Evolutionary conservation across 2,329 filamentous ascomycete species (phyloP).

Genomic region (Diplodia intermedia): DNA sequence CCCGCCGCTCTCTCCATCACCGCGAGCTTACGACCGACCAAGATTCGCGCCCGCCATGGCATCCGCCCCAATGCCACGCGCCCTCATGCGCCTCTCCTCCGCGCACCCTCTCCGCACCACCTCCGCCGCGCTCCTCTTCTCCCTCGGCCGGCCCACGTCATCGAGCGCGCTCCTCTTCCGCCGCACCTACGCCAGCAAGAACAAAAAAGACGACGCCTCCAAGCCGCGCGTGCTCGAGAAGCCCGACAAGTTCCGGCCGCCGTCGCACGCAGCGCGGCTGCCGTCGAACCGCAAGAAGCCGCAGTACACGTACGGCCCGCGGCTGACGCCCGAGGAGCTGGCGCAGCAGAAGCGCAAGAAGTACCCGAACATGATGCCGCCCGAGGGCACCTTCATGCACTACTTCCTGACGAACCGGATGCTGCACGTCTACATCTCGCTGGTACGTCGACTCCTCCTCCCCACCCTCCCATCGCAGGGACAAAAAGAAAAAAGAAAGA

Average conservation of each 20-base stretch:
- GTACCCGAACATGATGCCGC: slow-evolving; percentile 90
- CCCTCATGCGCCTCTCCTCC: slow-evolving; percentile 41
- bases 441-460: slow-evolving; percentile 63
- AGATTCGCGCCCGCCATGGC: slow-evolving; percentile 39
- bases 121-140: slow-evolving; percentile 34
- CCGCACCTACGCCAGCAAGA: slow-evolving; percentile 37
- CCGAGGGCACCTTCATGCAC: slow-evolving; percentile 79
- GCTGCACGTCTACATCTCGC: slow-evolving; percentile 82
- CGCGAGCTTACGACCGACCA: slow-evolving; percentile 4
- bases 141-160: slow-evolving; percentile 32
- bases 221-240: slow-evolving; percentile 75
- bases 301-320: slow-evolving; percentile 76
- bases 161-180: slow-evolving; percentile 38
- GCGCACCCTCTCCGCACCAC: slow-evolving; percentile 31
- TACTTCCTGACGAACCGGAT: slow-evolving; percentile 80
- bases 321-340: slow-evolving; percentile 69
- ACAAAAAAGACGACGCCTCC: slow-evolving; percentile 37
- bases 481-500: not conserved
- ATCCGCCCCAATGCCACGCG: slow-evolving; percentile 45
- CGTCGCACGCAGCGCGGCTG: slow-evolving; percentile 81
- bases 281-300: slow-evolving; percentile 59
- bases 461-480: no score
- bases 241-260: slow-evolving; percentile 87
- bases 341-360: slow-evolving; percentile 70
- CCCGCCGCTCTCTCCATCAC: not conserved